A percentile compares a stretch with the other conserved stretches of the same genome.
phyloP scores from a whole-genome alignment of 441 rosid species.

The Lepidium campestre region DNA sequence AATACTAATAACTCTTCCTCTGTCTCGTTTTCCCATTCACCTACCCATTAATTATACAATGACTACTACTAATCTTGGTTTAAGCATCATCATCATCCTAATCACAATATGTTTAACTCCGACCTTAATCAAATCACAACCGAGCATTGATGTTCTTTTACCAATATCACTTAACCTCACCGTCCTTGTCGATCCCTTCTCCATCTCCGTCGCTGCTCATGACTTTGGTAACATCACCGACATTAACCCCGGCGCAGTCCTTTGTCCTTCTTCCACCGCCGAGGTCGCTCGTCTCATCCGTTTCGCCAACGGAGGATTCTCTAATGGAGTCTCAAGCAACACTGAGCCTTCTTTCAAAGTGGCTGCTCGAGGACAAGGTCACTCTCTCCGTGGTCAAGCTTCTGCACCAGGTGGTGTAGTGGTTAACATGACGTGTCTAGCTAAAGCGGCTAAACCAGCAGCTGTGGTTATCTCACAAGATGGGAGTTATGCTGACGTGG shows the following conservation, averaged over 20 bases:
- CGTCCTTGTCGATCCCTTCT: constrained; percentile 38
- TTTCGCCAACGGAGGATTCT: constrained; percentile 29
- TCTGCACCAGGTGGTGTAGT: constrained; percentile 61
- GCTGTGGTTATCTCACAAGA: constrained; percentile 31
- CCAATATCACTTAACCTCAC: constrained; percentile 31
- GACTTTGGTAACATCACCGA: constrained; percentile 68
- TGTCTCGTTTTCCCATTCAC: not conserved
- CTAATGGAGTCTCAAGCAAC: constrained; percentile 14
- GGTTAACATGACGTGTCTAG: constrained; percentile 62
- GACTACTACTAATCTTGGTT: constrained; percentile 12
- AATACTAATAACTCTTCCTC: not conserved
- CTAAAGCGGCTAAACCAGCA: constrained; percentile 20
- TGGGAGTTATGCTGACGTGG: constrained; percentile 58
- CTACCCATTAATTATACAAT: not conserved
- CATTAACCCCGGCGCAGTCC: constrained; percentile 55
- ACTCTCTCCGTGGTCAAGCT: constrained; percentile 76
- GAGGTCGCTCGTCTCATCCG: constrained; percentile 54
- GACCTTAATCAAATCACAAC: constrained; percentile 9
- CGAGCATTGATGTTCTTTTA: constrained; percentile 18
- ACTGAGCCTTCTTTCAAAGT: constrained; percentile 31
- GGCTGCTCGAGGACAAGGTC: constrained; percentile 84
- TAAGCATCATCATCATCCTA: constrained; percentile 12
- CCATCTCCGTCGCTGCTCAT: constrained; percentile 44
- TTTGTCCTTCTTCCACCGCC: constrained; percentile 44
- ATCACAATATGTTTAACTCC: constrained; percentile 5